Evolutionary conservation across 1,139 yeast species (phyloP).

Genomic region (Debaryomyces robertsiae): DNA sequence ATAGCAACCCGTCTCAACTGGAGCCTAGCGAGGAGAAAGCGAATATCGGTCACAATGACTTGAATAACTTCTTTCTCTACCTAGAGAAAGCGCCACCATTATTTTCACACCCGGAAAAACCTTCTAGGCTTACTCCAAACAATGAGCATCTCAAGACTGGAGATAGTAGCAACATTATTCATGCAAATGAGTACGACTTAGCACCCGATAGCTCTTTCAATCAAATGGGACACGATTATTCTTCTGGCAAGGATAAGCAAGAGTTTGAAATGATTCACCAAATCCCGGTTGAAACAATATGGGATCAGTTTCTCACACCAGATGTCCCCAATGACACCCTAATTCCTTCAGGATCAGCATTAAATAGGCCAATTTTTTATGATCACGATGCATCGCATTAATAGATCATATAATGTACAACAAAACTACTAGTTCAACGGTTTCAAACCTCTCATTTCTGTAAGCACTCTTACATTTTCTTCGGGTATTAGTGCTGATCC

Average conservation of each 20-base stretch:
- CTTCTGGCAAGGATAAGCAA: constrained; percentile 50
- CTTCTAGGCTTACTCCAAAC: constrained; percentile 12
- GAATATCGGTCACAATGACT: constrained; percentile 21
- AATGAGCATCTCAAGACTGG: neutral
- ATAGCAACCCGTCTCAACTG: constrained; percentile 1
- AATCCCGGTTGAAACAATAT: constrained; percentile 68
- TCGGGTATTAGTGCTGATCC: constrained; percentile 16
- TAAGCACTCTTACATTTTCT: constrained; percentile 16
- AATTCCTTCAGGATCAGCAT: constrained; percentile 5
- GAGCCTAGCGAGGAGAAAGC: neutral
- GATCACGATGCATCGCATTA: neutral
- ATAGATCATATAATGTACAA: neutral
- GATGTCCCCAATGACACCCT: constrained; percentile 6
- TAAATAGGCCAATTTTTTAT: neutral
- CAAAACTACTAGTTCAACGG: constrained; percentile 12
- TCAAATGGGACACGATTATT: neutral
- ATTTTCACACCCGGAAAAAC: constrained; percentile 20
- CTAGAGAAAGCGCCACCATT: constrained; percentile 35
- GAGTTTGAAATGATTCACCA: constrained; percentile 65
- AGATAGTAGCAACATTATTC: neutral
- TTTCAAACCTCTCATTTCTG: constrained; percentile 17
- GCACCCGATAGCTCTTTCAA: neutral
- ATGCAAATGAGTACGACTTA: neutral
- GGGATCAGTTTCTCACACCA: constrained; percentile 71
- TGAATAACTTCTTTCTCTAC: constrained; percentile 49